Percentiles rank a stretch among this genome's conserved stretches.
Conservation (phyloP, 2,329 filamentous ascomycete genomes). For the Cercospora berteroae region DNA sequence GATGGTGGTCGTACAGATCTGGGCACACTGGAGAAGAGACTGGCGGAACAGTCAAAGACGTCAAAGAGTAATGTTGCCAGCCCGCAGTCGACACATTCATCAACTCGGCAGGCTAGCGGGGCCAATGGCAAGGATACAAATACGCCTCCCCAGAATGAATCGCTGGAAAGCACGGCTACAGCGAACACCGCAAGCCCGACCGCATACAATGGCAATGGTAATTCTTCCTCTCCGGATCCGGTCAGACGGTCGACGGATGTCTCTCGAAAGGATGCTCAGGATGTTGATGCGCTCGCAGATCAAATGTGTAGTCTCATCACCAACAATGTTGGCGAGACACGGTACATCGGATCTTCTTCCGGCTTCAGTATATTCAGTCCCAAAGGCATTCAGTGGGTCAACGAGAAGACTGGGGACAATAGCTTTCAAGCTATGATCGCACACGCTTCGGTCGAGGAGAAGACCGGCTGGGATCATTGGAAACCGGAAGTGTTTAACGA, state of each 20-base stretch:
- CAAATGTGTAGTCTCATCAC: conserved; percentile 99
- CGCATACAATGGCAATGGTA: conserved; percentile 8
- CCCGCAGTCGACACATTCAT: conserved; percentile 33
- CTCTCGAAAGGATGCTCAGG: conserved; percentile 14
- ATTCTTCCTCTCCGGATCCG: conserved; percentile 14
- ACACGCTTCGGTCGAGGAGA: conserved; percentile 76
- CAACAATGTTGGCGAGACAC: conserved; percentile 88
- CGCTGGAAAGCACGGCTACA: conserved; percentile 2
- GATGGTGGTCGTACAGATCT: conserved; percentile 84
- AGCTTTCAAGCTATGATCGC: conserved; percentile 96
- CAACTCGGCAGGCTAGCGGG: conserved; percentile 14
- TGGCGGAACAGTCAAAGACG: conserved; percentile 50
- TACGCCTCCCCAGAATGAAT: conserved; percentile 17
- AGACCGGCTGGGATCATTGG: conserved; percentile 96
- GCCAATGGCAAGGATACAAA: conserved; percentile 9
- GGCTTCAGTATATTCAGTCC: conserved; percentile 99
- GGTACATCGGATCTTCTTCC: conserved; percentile 95
- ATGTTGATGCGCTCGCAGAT: conserved; percentile 71
- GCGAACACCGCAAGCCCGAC: conserved; percentile 8
- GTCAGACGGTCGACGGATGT: conserved; percentile 6
- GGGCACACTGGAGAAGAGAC: conserved; percentile 77
- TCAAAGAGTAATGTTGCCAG: conserved; percentile 36
- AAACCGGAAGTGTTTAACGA: conserved; percentile 96
- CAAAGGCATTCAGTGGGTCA: conserved; percentile 97
- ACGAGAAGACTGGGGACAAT: conserved; percentile 91